Percentiles rank a stretch among this genome's conserved stretches.
Evolutionary conservation across 352 stramenopile species (phyloP).

Genomic region (Globisporangium parvum): DNA sequence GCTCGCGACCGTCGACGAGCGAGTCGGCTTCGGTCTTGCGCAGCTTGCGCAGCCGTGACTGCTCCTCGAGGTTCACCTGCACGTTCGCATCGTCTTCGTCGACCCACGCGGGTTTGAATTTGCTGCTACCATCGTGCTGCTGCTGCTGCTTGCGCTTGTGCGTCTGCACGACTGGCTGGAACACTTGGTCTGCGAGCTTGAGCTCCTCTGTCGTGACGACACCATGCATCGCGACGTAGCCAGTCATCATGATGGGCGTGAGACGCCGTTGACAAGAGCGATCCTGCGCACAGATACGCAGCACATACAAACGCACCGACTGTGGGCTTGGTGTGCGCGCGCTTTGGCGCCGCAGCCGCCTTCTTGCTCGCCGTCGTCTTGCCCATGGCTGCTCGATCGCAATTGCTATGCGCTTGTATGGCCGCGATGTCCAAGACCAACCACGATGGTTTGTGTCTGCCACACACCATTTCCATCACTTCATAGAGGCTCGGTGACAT

Average conservation of each 20-base stretch:
- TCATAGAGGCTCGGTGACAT: not conserved
- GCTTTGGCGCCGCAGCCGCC: not conserved
- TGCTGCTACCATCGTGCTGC: conserved; percentile 10
- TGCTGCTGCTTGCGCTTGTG: conserved; percentile 35
- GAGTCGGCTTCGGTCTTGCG: conserved; percentile 71
- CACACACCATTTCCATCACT: not conserved
- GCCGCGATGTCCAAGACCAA: conserved; percentile 1
- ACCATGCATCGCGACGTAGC: not conserved
- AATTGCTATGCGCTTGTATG: conserved; percentile 1
- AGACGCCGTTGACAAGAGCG: not conserved
- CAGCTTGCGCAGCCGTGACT: conserved; percentile 75
- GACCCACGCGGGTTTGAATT: conserved; percentile 67
- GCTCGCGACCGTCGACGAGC: conserved; percentile 59
- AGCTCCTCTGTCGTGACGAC: conserved; percentile 30
- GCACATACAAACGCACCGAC: conserved; percentile 1
- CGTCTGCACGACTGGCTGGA: conserved; percentile 25
- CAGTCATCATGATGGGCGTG: not conserved
- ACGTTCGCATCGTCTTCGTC: conserved; percentile 84
- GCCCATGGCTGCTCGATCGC: not conserved
- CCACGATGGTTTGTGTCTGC: not conserved
- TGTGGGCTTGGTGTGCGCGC: conserved; percentile 8
- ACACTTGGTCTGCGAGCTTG: conserved; percentile 49
- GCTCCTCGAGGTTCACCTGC: conserved; percentile 60
- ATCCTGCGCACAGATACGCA: not conserved
- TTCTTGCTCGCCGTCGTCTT: not conserved